phyloP scores from a whole-genome alignment of 441 rosid species.

The Erodium texanum region DNA sequence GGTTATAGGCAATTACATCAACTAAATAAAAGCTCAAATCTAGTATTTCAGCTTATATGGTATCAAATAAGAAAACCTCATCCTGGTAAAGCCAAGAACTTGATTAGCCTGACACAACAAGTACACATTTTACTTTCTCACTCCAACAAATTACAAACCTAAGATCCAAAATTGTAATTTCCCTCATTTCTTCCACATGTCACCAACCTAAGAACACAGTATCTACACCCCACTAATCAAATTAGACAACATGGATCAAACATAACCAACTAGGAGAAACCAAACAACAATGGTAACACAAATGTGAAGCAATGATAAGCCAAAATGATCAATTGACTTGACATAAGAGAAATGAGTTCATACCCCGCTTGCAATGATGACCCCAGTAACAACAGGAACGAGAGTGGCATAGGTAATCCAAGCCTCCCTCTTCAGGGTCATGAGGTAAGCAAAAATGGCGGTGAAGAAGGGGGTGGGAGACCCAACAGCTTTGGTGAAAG shows the following conservation, averaged over 20 bases:
- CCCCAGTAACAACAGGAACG: constrained; percentile 82
- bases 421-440: constrained; percentile 73
- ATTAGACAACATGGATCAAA: background rate
- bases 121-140: too few relatives aligned
- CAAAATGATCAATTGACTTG: too few relatives aligned
- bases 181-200: background rate
- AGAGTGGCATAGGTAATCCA: constrained; percentile 83
- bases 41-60: too few relatives aligned
- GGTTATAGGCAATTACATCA: too few relatives aligned
- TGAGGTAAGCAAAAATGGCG: constrained; percentile 73
- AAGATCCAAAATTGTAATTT: background rate
- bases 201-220: background rate
- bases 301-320: background rate
- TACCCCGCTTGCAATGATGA: constrained; percentile 85
- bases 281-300: background rate
- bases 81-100: too few relatives aligned
- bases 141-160: background rate
- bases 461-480: constrained; percentile 94
- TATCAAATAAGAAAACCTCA: too few relatives aligned
- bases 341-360: background rate
- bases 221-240: too few relatives aligned
- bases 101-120: too few relatives aligned
- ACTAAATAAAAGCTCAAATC: too few relatives aligned
- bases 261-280: background rate
- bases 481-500: constrained; percentile 79